Evolutionary conservation across 2,329 filamentous ascomycete genomes (phyloP).

Genomic region (Colletotrichum tropicicola): DNA sequence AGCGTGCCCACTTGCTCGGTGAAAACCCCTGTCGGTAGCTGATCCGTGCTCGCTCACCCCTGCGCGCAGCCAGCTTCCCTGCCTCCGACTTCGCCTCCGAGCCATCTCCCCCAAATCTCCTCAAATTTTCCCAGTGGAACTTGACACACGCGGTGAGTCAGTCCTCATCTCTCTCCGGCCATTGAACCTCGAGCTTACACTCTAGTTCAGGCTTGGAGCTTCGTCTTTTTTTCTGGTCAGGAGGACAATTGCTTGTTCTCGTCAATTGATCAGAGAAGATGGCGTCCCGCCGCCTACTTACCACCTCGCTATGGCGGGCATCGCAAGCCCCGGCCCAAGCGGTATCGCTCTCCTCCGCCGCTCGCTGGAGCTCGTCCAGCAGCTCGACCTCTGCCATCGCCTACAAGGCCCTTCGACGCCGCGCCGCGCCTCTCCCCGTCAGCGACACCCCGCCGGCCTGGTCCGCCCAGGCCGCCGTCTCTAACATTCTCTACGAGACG

Average conservation of each 20-base stretch:
- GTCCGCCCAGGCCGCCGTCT: conserved; percentile 94
- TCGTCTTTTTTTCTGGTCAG: conserved; percentile 27
- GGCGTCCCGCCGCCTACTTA: conserved; percentile 55
- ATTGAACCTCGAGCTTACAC: conserved; percentile 17
- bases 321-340: conserved; percentile 35
- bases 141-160: conserved; percentile 28
- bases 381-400: conserved; percentile 92
- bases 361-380: conserved; percentile 52
- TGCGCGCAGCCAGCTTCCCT: conserved; percentile 21
- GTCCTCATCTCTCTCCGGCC: conserved; percentile 12
- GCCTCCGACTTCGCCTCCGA: conserved; percentile 30
- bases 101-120: conserved; percentile 26
- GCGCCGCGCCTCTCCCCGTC: conserved; percentile 85
- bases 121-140: conserved; percentile 31
- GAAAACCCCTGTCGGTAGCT: conserved; percentile 18
- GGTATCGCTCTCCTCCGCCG: conserved; percentile 33
- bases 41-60: conserved; percentile 28
- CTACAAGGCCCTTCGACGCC: conserved; percentile 96
- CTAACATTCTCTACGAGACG: conserved; percentile 98
- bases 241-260: conserved; percentile 30
- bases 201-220: conserved; percentile 15
- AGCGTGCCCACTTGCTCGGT: conserved; percentile 22
- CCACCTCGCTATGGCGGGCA: conserved; percentile 48
- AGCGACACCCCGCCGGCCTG: conserved; percentile 79
- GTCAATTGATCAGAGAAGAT: conserved; percentile 40